Evolutionary conservation across 2,329 filamentous ascomycete species (phyloP).

Genomic region (Sporothrix brasiliensis): DNA sequence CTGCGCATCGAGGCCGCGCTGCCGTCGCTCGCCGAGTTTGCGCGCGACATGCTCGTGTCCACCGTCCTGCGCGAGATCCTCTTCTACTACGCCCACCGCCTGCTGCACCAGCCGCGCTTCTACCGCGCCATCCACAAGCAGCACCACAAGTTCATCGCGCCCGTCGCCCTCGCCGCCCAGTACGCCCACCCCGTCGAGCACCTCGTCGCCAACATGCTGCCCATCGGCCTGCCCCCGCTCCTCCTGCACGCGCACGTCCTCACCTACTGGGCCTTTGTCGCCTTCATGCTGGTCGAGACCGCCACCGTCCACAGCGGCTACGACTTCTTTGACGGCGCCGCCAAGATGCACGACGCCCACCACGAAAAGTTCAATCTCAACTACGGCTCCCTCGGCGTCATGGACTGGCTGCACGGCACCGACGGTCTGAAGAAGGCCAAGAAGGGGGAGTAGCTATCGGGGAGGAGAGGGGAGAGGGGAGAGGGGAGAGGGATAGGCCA

Average conservation of each 20-base stretch:
- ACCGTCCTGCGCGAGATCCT: slow-evolving; percentile 52
- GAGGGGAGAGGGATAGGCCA: neutral
- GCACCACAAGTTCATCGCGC: slow-evolving; percentile 60
- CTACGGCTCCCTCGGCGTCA: slow-evolving; percentile 55
- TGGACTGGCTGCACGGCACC: slow-evolving; percentile 62
- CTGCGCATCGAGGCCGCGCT: slow-evolving; percentile 47
- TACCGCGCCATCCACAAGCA: slow-evolving; percentile 58
- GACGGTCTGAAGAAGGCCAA: slow-evolving; percentile 21
- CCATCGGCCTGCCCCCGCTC: slow-evolving; percentile 54
- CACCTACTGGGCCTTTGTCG: slow-evolving; percentile 56
- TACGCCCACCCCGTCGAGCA: slow-evolving; percentile 62
- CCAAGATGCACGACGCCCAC: slow-evolving; percentile 58
- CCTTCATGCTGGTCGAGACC: slow-evolving; percentile 55
- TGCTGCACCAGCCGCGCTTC: slow-evolving; percentile 53
- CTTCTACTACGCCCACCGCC: slow-evolving; percentile 61
- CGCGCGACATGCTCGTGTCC: slow-evolving; percentile 48
- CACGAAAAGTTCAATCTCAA: slow-evolving; percentile 60
- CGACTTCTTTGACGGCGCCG: slow-evolving; percentile 54
- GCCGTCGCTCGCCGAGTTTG: slow-evolving; percentile 45
- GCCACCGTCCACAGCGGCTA: slow-evolving; percentile 61
- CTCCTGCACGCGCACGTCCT: slow-evolving; percentile 53
- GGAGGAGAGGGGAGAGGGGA: neutral
- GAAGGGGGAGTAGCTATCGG: neutral
- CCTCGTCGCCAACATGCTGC: slow-evolving; percentile 56
- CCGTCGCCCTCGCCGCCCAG: slow-evolving; percentile 58